Evolutionary conservation across 202 grass and related monocot genomes (phyloP).

Genomic region (Panicum virgatum): DNA sequence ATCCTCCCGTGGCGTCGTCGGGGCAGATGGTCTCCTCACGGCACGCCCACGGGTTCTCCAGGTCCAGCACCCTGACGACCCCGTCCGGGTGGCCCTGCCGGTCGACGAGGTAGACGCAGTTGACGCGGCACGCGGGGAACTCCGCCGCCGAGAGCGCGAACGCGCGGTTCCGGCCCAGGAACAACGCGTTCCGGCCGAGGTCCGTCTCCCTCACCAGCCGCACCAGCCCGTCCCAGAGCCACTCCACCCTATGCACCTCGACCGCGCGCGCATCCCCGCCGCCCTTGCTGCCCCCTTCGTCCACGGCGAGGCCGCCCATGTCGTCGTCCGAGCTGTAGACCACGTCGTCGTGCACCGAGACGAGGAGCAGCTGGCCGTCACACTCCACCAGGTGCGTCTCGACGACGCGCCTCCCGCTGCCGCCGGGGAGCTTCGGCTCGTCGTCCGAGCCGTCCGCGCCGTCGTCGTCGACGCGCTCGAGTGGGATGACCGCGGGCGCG

Average conservation of each 20-base stretch:
- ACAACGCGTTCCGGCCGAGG: slow-evolving; percentile 32
- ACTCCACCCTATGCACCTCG: slow-evolving; percentile 46
- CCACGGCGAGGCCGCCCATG: neutral
- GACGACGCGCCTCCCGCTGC: neutral
- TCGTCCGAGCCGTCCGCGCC: slow-evolving; percentile 4
- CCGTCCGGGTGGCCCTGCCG: slow-evolving; percentile 50
- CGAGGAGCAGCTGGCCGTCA: slow-evolving; percentile 33
- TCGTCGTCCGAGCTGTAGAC: slow-evolving; percentile 31
- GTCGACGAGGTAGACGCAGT: slow-evolving; percentile 49
- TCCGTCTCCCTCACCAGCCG: neutral
- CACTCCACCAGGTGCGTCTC: slow-evolving; percentile 51
- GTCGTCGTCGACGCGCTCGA: slow-evolving; percentile 13
- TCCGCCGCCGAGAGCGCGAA: slow-evolving; percentile 44
- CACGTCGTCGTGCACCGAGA: slow-evolving; percentile 31
- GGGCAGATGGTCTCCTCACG: slow-evolving; percentile 29
- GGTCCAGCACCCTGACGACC: slow-evolving; percentile 37
- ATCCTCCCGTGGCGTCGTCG: neutral
- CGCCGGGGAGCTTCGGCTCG: neutral
- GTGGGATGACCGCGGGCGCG: slow-evolving; percentile 24
- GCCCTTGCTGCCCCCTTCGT: no score
- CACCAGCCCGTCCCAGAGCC: neutral
- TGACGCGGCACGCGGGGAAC: slow-evolving; percentile 41
- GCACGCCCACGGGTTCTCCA: neutral
- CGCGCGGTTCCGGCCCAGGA: slow-evolving; percentile 43
- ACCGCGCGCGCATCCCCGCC: slow-evolving; percentile 2